These are phyloP conservation scores for Fomitopsis betulina DNA, from an alignment of 1,284 basidiomycete genomes.

Conservation along the genomic window DNA sequence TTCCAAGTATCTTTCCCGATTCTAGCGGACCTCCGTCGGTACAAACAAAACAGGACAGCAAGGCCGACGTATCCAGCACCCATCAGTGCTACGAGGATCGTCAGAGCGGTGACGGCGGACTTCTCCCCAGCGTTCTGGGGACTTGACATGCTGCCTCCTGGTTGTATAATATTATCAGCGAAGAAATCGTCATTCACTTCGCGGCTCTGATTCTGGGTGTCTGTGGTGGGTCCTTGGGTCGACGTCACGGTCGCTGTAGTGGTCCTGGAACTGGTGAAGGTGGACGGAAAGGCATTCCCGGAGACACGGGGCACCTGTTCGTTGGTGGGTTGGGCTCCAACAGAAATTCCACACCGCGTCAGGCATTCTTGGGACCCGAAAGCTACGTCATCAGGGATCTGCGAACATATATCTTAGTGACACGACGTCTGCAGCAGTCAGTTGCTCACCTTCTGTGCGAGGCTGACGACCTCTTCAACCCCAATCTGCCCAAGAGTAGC, in stretches of 20 bases:
- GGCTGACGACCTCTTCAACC: conserved; percentile 26
- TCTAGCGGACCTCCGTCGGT: conserved; percentile 9
- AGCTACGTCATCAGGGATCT: conserved; percentile 33
- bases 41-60: conserved; percentile 16
- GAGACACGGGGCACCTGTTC: conserved; percentile 31
- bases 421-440: neutral
- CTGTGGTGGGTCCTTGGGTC: neutral
- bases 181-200: conserved; percentile 15
- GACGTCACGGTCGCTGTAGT: conserved; percentile 12
- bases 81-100: conserved; percentile 20
- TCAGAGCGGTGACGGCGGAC: conserved; percentile 16
- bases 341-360: conserved; percentile 26
- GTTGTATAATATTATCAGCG: conserved; percentile 33
- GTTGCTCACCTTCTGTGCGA: conserved; percentile 21
- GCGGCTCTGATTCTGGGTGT: conserved; percentile 13
- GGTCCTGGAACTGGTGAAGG: conserved; percentile 3
- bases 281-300: conserved; percentile 27
- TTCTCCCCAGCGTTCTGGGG: conserved; percentile 15
- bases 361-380: conserved; percentile 31
- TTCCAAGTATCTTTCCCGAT: neutral
- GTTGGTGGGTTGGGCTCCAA: conserved; percentile 23
- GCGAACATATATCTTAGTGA: neutral
- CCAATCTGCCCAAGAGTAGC: conserved; percentile 32
- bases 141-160: conserved; percentile 37
- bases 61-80: conserved; percentile 22